These are phyloP conservation scores for Xylaria sp. DNA, from an alignment of 2,329 filamentous ascomycete genomes.

Conservation along the genomic window DNA sequence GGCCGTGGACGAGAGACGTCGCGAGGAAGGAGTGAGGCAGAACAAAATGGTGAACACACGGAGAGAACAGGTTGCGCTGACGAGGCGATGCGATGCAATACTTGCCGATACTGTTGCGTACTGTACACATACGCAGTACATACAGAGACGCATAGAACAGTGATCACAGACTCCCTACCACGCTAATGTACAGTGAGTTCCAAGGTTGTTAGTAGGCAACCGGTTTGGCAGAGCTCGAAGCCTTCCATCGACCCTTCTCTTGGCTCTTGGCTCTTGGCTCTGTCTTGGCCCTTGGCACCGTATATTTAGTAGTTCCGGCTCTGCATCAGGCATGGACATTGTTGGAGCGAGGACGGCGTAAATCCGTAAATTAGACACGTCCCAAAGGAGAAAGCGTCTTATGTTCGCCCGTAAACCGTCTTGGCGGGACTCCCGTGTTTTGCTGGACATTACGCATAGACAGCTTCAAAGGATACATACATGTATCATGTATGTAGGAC, in stretches of 20 bases:
- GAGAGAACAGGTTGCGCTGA: constrained; percentile 13
- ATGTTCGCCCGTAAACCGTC: constrained; percentile 9
- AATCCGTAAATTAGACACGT: constrained; percentile 19
- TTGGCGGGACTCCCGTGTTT: constrained; percentile 18
- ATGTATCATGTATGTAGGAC: too few relatives aligned
- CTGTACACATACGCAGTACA: neutral
- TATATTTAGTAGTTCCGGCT: constrained; percentile 21
- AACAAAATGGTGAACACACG: neutral
- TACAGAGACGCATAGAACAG: neutral
- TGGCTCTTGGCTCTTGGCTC: constrained; percentile 27
- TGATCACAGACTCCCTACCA: too few relatives aligned
- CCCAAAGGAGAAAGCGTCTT: constrained; percentile 28
- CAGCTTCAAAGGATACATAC: too few relatives aligned
- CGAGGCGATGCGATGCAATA: constrained; percentile 11
- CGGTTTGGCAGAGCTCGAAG: neutral
- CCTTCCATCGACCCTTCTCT: constrained; percentile 3
- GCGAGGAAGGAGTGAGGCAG: constrained; percentile 16
- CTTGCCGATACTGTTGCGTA: neutral
- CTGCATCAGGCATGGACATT: constrained; percentile 7
- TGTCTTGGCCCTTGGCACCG: constrained; percentile 32
- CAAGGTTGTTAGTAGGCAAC: too few relatives aligned
- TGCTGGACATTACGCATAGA: neutral
- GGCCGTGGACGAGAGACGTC: neutral
- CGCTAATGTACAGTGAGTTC: too few relatives aligned
- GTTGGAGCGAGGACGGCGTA: constrained; percentile 10